Base-by-base conservation (phyloP, 805 yeast genomes). In the Teunomyces panamensis region DNA sequence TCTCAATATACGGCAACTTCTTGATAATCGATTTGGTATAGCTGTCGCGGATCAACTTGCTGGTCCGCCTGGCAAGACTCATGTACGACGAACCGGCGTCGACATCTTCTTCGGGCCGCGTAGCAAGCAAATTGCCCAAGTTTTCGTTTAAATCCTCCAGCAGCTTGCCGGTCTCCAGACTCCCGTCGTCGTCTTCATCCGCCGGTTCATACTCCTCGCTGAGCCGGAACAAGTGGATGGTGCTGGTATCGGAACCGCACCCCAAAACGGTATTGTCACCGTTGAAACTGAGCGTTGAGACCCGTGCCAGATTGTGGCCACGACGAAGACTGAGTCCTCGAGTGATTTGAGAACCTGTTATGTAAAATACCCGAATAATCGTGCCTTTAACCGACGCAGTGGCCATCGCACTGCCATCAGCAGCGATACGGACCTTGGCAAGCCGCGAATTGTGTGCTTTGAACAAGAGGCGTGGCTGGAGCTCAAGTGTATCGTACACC, bases 321-420 rank as follows among this genome's bases (percentile, higher is more conserved):
- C 78, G 54, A 33, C 78, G 58, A 29, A 73, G 62, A 46, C 64
- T 69, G 14, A 58, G 63, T 14, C 68, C 65, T 36, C 60, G 68
- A 10, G 56, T 47, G 10, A 73, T 53, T 2, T 42, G 48, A 2
- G 27, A 47, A 30, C 49, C 53, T 9, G 39, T 49, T 5, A 50
- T 48, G 9, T 45, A 47, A 48, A 64, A 64, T 2, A 70, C 68
- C 11, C 77, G 56, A 1, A 73, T 58, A 10, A 73, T 73, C 7
- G 78, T 73, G 6, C 78, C 78, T 49, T 71, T 73, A 14, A 63
- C 51, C 1, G 75, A 69, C 2, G 78, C 77, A 2, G 76, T 68
- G 3, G 75, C 75, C 7, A 73, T 64, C 14, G 57, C 57, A 11
- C 47, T 37, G 42, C 59, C 56, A 35, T 64, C 62, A 13, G 55